These are phyloP conservation scores for Ogataea minuta DNA, from an alignment of 805 yeast genomes.

Conservation along the genomic window DNA sequence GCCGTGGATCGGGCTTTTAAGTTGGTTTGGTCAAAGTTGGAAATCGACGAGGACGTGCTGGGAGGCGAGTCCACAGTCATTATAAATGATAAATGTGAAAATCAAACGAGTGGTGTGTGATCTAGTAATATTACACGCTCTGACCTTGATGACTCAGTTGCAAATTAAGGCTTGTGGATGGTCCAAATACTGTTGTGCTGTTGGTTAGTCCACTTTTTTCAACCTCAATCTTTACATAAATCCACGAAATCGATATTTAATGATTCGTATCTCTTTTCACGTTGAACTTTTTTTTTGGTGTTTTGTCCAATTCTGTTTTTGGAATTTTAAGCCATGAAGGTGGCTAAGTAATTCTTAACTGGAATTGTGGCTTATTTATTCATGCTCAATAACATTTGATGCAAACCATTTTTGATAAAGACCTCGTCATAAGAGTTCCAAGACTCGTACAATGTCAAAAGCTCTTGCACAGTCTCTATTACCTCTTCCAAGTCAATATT, in stretches of 20 bases:
- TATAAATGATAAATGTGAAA: not conserved
- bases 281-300: constrained; percentile 1
- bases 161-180: not conserved
- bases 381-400: constrained; percentile 31
- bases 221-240: constrained; percentile 5
- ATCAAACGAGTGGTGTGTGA: constrained; percentile 1
- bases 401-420: constrained; percentile 48
- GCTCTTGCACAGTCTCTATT: constrained; percentile 80
- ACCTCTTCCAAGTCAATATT: constrained; percentile 76
- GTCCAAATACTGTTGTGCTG: constrained; percentile 5
- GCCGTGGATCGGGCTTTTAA: constrained; percentile 8
- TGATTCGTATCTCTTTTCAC: constrained; percentile 2
- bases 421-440: constrained; percentile 87
- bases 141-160: not conserved
- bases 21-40: constrained; percentile 7
- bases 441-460: constrained; percentile 73
- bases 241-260: not conserved
- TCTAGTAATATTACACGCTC: not conserved
- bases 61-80: constrained; percentile 17
- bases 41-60: constrained; percentile 9
- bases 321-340: constrained; percentile 1
- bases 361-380: constrained; percentile 14
- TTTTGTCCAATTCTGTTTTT: constrained; percentile 8
- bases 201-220: constrained; percentile 8
- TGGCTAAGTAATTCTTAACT: not conserved